Evolutionary conservation across 164 flowering plant genomes (phyloP), one percentile per base, ranked within the genome.

Genomic region (Taxillus chinensis): DNA sequence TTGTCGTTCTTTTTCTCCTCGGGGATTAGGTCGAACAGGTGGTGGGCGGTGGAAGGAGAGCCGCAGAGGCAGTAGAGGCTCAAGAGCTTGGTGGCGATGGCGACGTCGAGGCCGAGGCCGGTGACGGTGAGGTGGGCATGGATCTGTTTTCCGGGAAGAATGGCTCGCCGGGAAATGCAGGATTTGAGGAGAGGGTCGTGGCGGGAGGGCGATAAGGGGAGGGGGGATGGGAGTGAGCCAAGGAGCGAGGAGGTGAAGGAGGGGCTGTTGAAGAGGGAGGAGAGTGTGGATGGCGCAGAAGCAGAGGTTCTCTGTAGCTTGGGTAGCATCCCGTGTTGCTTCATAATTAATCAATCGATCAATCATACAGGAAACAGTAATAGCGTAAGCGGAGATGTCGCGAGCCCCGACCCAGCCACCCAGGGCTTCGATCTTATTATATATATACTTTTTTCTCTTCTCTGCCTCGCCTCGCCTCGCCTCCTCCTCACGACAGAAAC

Each of bases 1-100:
- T 79, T 75, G 27, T 27, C 2, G 27, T 27, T 27, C 27, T 27
- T 27, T 27, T 27, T 27, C 8, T 62, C 39, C 53, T 79, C 74
- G n/a, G 82, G 71, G 67, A 82, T 75, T 76, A 69, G 65, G 59
- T 82, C 83, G 45, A 82, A 82, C 79, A 82, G 62, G 14, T 40
- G 61, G 67, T 70, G 82, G 27, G 86, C 83, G 69, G 63, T 15
- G 0, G 9, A 7, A 45, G 76, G 58, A 48, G 38, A 45, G 46
- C 67, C 66, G 60, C 80, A 82, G 42, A 66, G 62, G 27, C 80
- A 65, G 46, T 82, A 82, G 1, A 82, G 60, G 64, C 74, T 65
- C 2, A 82, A 80, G 27, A 82, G 74, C 64, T 77, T 82, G 11
- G 83, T 77, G 2, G 78, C 77, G 39, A 82, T 51, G 13, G 8